Conservation (phyloP, 352 stramenopile species). For the Hyaloperonospora brassicae region DNA sequence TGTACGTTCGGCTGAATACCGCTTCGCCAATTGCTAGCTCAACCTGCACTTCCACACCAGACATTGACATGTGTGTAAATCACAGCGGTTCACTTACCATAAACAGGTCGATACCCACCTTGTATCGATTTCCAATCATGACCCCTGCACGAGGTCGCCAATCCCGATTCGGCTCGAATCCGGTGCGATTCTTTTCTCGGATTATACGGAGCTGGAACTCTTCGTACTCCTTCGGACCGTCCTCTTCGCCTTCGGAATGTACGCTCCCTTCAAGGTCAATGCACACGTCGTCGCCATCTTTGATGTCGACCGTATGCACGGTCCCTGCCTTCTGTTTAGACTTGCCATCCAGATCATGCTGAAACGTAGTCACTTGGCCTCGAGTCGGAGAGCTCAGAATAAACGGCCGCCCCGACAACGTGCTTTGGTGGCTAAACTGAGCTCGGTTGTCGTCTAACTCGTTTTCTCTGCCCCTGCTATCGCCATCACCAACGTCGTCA, state of each 20-base stretch:
- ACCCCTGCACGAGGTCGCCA: slow-evolving; percentile 52
- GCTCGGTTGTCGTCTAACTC: slow-evolving; percentile 14
- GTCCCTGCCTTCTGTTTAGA: slow-evolving; percentile 18
- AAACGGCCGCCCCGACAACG: slow-evolving; percentile 8
- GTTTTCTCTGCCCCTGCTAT: slow-evolving; percentile 11
- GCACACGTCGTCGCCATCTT: slow-evolving; percentile 15
- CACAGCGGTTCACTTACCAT: not conserved
- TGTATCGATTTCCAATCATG: slow-evolving; percentile 57
- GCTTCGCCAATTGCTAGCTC: slow-evolving; percentile 69
- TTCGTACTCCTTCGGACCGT: slow-evolving; percentile 52
- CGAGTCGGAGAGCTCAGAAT: slow-evolving; percentile 15
- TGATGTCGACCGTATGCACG: slow-evolving; percentile 33
- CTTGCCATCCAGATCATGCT: slow-evolving; percentile 24
- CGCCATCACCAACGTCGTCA: slow-evolving; percentile 16
- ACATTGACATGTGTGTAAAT: slow-evolving; percentile 1
- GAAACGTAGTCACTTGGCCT: slow-evolving; percentile 24
- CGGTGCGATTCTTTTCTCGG: slow-evolving; percentile 70
- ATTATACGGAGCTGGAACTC: slow-evolving; percentile 63
- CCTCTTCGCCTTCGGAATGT: slow-evolving; percentile 31
- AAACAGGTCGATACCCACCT: slow-evolving; percentile 19
- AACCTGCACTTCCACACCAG: slow-evolving; percentile 30
- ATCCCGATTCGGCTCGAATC: slow-evolving; percentile 74
- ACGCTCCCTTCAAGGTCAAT: slow-evolving; percentile 21
- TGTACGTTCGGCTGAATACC: slow-evolving; percentile 81
- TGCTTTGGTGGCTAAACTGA: slow-evolving; percentile 10